Evolutionary conservation across 306 rosid genomes (phyloP).

Genomic region (Comarum palustre): DNA sequence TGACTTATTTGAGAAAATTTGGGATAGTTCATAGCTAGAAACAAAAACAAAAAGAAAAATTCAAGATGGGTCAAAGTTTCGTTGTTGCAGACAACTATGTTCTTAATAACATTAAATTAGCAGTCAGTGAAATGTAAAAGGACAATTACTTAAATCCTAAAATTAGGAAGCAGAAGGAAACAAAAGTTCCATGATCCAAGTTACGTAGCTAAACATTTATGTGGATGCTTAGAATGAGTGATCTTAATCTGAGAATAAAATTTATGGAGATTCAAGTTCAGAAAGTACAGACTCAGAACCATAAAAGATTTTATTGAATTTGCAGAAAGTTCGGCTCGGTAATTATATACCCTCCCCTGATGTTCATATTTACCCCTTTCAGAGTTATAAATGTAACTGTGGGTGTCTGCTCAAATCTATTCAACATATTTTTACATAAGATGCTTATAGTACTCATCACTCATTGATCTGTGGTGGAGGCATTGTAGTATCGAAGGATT

Average conservation of each 20-base stretch:
- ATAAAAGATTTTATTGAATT: slow-evolving; percentile 5
- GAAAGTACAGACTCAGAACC: background rate
- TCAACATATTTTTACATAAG: slow-evolving; percentile 9
- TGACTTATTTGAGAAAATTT: background rate
- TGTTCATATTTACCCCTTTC: background rate
- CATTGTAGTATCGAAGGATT: slow-evolving; percentile 59
- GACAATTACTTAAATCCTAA: background rate
- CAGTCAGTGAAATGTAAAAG: background rate
- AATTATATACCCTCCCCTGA: background rate
- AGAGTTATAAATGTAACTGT: slow-evolving; percentile 8
- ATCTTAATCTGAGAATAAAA: background rate
- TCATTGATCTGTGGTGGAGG: slow-evolving; percentile 53
- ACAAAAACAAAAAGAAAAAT: background rate
- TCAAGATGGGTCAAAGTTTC: background rate
- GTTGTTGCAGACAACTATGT: slow-evolving; percentile 1
- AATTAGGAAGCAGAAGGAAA: background rate
- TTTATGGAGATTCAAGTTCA: background rate
- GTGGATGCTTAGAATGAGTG: background rate
- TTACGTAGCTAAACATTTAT: background rate
- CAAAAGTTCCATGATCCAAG: background rate
- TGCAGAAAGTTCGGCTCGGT: background rate
- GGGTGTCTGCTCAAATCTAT: background rate
- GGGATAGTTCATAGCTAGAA: background rate
- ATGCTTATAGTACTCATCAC: slow-evolving; percentile 25
- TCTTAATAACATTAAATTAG: background rate